Conservation (phyloP, 2,329 filamentous ascomycete species). For the Fusarium tuaranense region DNA sequence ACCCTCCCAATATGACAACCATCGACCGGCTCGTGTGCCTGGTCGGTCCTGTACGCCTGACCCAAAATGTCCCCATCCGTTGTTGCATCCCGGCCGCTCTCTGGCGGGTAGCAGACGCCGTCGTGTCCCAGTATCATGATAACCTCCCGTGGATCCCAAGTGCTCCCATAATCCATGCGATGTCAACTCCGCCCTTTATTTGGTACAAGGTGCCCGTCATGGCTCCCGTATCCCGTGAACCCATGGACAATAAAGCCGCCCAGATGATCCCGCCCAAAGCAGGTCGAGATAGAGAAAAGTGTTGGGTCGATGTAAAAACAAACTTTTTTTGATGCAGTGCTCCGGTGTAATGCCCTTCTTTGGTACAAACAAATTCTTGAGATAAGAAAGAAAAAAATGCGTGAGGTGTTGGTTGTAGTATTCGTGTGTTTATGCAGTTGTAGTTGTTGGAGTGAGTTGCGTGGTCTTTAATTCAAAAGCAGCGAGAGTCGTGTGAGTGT, state of each 20-base stretch:
- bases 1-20: constrained; percentile 38
- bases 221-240: constrained; percentile 41
- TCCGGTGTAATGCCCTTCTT: constrained; percentile 61
- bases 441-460: constrained; percentile 49
- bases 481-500: constrained; percentile 15
- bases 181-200: constrained; percentile 47
- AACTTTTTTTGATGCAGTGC: constrained; percentile 62
- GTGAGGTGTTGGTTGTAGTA: constrained; percentile 36
- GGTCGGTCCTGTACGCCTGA: constrained; percentile 43
- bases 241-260: constrained; percentile 41
- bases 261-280: constrained; percentile 35
- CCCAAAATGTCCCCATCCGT: constrained; percentile 36
- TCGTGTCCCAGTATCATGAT: constrained; percentile 50
- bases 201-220: constrained; percentile 47
- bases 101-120: constrained; percentile 30
- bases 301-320: constrained; percentile 41
- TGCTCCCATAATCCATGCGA: constrained; percentile 50
- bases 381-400: constrained; percentile 33
- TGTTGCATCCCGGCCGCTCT: constrained; percentile 29
- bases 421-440: constrained; percentile 31
- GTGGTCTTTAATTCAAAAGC: constrained; percentile 36
- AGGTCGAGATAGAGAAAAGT: constrained; percentile 36
- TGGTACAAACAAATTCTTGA: constrained; percentile 55
- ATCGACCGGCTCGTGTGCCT: constrained; percentile 41
- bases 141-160: constrained; percentile 42